Evolutionary conservation across 345 rosid species (phyloP).

Genomic region (Lumnitzera littorea): DNA sequence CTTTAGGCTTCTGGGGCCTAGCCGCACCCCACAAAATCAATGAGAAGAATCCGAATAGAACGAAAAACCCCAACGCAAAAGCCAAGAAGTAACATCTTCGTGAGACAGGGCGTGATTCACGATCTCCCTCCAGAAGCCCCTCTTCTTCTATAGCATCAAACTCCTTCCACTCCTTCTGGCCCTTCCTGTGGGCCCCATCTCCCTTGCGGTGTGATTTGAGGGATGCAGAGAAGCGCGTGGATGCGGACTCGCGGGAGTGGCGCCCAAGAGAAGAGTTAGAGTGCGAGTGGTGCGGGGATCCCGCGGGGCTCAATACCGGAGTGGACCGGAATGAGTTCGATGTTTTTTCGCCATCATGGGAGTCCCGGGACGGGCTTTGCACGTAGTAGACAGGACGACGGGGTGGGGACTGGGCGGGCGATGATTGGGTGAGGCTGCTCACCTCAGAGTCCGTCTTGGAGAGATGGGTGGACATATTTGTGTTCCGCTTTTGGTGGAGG

Average conservation of each 20-base stretch:
- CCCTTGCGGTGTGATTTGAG: conserved; percentile 24
- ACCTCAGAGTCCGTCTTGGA: conserved; percentile 60
- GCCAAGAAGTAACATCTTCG: conserved; percentile 47
- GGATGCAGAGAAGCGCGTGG: conserved; percentile 56
- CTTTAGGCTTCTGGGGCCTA: conserved; percentile 46
- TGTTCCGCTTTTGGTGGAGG: not conserved
- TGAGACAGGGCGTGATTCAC: conserved; percentile 13
- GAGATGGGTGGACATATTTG: conserved; percentile 7
- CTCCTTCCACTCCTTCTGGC: conserved; percentile 30
- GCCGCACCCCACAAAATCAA: conserved; percentile 72
- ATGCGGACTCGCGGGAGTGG: conserved; percentile 59
- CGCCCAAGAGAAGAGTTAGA: conserved; percentile 70
- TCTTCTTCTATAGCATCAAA: conserved; percentile 78
- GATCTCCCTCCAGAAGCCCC: conserved; percentile 36
- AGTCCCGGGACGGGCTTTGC: conserved; percentile 71
- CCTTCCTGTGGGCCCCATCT: conserved; percentile 10
- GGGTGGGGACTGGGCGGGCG: conserved; percentile 39
- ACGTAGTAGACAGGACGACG: conserved; percentile 51
- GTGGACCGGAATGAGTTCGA: conserved; percentile 64
- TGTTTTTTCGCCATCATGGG: conserved; percentile 61
- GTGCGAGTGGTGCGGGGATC: conserved; percentile 69
- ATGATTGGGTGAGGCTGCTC: conserved; percentile 52
- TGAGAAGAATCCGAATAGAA: conserved; percentile 47
- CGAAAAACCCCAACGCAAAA: conserved; percentile 40
- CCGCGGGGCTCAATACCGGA: conserved; percentile 53